Evolutionary conservation across 306 rosid species (phyloP).

Genomic region (Potentilla sterilis): DNA sequence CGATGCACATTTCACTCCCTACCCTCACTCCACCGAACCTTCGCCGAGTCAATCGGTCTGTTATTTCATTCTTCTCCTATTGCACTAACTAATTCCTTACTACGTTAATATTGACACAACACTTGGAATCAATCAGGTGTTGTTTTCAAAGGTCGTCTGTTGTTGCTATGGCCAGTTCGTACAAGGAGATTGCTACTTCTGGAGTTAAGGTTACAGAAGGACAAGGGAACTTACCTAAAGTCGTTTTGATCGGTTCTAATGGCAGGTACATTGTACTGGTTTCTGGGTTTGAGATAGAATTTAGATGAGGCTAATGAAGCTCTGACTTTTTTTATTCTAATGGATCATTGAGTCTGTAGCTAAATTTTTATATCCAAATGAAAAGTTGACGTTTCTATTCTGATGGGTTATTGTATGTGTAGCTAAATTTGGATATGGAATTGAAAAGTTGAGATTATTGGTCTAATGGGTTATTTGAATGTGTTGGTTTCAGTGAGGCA

Average conservation of each 20-base stretch:
- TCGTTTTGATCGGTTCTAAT: slow-evolving; percentile 61
- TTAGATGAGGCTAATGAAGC: not conserved
- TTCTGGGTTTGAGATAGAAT: slow-evolving; percentile 5
- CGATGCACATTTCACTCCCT: slow-evolving; percentile 47
- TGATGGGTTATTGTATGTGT: slow-evolving; percentile 7
- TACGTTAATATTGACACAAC: not conserved
- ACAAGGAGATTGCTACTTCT: slow-evolving; percentile 34
- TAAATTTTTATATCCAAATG: not conserved
- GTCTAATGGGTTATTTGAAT: not conserved
- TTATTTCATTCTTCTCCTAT: not conserved
- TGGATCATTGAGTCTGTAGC: not conserved
- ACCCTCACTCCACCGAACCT: slow-evolving; percentile 37
- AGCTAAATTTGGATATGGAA: not conserved
- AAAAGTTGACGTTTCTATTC: not conserved
- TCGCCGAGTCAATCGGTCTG: slow-evolving; percentile 51
- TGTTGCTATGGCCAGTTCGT: slow-evolving; percentile 57
- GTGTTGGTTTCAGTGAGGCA: slow-evolving; percentile 60
- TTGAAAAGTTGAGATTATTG: not conserved
- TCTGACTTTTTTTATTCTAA: not conserved
- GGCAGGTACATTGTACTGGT: slow-evolving; percentile 58
- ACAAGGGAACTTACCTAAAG: slow-evolving; percentile 78
- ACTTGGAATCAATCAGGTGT: not conserved
- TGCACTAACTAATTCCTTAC: not conserved
- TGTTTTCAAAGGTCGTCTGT: slow-evolving; percentile 25
- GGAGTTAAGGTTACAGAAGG: slow-evolving; percentile 76